Conservation (phyloP, 2,329 filamentous ascomycete genomes). For the Grosmannia clavigera region DNA sequence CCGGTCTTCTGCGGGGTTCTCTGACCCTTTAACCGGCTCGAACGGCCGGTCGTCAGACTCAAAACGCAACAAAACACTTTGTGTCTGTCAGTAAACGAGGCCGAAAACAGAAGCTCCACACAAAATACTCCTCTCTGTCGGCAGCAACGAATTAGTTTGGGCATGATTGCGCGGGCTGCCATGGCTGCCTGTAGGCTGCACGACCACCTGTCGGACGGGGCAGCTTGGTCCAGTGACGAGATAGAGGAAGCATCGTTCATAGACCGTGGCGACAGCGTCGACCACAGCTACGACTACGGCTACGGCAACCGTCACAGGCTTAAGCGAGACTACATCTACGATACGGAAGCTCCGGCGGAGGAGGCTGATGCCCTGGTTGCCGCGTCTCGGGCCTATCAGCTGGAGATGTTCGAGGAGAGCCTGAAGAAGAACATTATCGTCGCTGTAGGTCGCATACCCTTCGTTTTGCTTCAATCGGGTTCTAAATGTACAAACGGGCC, state of each 20-base stretch:
- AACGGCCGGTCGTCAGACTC: too few species aligned
- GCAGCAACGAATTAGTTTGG: too few species aligned
- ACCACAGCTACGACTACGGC: background rate
- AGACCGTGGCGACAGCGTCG: background rate
- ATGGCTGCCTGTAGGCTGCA: background rate
- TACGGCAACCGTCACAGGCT: background rate
- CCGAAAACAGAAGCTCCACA: too few species aligned
- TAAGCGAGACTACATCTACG: background rate
- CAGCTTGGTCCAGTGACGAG: background rate
- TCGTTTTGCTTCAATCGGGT: background rate
- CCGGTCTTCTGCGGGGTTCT: too few species aligned
- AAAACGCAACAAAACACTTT: too few species aligned
- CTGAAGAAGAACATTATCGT: conserved; percentile 59
- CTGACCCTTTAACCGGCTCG: too few species aligned
- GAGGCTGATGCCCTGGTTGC: background rate
- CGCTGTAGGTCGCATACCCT: conserved; percentile 33
- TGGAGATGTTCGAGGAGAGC: conserved; percentile 64
- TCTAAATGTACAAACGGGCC: background rate
- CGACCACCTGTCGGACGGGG: background rate
- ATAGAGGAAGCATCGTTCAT: background rate
- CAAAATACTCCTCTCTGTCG: too few species aligned
- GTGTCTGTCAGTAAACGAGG: too few species aligned
- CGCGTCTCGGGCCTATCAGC: conserved; percentile 47
- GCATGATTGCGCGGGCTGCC: background rate
- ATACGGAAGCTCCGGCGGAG: background rate